Base-by-base conservation (phyloP, 352 stramenopile genomes). In the Globisporangium spinosum region DNA sequence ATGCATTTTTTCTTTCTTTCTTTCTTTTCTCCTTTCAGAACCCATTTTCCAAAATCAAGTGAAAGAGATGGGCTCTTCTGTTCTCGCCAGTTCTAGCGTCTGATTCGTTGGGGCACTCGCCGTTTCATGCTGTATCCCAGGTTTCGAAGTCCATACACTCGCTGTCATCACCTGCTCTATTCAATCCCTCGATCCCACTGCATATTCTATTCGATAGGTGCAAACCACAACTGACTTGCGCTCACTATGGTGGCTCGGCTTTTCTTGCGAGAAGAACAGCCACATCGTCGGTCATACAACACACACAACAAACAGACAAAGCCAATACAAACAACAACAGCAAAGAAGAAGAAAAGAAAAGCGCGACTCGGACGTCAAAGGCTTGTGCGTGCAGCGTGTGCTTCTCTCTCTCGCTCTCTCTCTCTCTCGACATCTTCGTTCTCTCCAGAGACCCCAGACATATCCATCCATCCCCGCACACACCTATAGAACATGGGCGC, bases 401-500 rank as follows among this genome's bases (percentile, higher is more conserved):
- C 38, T n/a, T n/a, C n/a, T 45, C 38, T 45, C 38, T 45, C 35
- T 43, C 35, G 13, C 35, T 43, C 38, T 13, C 12, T 45, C 34
- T 13, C 12, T 45, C 38, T n/a, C 35, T 53, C 43, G 23, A 9
- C 49, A 17, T 25, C n/a, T 25, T 27, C 25, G n/a, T 35, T 58
- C 25, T 22, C 25, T 27, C 25, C 8, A 57, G 22, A 25, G 25
- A 25, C 49, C 49, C n/a, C 49, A 56, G 22, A 23, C 49, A 27
- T 22, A 32, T 32, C 5, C n/a, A 15, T 45, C 29, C 13, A 53
- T 20, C 27, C 2, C 7, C 40, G 22, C 13, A 38, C 10, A 58
- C 53, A 40, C 17, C 38, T 45, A 45, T 20, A 45, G 3, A 45
- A 45, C 64, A 89, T 89, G 80, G 80, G 80, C 32, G 75, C 76